phyloP scores from a whole-genome alignment of 2,329 filamentous ascomycete genomes.

The Pseudopithomyces maydicus region DNA sequence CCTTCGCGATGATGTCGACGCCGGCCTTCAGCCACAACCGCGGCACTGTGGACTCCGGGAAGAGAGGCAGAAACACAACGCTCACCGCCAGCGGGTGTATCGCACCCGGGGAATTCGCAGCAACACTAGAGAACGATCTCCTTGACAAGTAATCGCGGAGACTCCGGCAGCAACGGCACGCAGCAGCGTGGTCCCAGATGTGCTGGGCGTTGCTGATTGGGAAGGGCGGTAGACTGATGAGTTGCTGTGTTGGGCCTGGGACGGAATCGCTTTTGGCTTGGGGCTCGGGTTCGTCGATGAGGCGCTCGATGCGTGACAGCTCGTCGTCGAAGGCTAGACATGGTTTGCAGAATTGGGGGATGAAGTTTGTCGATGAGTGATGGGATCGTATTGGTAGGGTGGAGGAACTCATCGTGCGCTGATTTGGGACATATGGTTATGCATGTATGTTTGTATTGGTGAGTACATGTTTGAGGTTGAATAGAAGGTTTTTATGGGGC shows the following conservation, averaged over 20 bases:
- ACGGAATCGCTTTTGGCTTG: conserved; percentile 3
- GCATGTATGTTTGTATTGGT: too few species aligned
- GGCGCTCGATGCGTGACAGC: conserved; percentile 9
- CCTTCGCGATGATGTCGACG: too few species aligned
- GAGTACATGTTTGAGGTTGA: too few species aligned
- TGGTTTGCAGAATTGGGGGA: conserved; percentile 9
- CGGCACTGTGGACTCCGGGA: too few species aligned
- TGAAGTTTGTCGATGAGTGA: background rate
- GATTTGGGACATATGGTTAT: background rate
- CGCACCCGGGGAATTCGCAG: background rate
- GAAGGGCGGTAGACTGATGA: conserved; percentile 2
- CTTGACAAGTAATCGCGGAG: conserved; percentile 7
- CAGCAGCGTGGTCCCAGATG: conserved; percentile 11
- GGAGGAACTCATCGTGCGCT: conserved; percentile 5
- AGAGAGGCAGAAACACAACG: too few species aligned
- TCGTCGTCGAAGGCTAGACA: conserved; percentile 10
- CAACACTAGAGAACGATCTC: conserved; percentile 4
- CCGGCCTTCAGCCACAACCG: too few species aligned
- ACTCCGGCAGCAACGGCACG: conserved; percentile 8
- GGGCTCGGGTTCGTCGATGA: conserved; percentile 9
- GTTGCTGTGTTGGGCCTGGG: conserved; percentile 3
- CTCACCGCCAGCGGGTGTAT: too few species aligned
- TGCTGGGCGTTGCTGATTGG: conserved; percentile 9
- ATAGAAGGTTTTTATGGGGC: too few species aligned
- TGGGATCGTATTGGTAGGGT: conserved; percentile 4